Conservation (phyloP, 179 eudicot genomes). For the Pouteria campechiana region DNA sequence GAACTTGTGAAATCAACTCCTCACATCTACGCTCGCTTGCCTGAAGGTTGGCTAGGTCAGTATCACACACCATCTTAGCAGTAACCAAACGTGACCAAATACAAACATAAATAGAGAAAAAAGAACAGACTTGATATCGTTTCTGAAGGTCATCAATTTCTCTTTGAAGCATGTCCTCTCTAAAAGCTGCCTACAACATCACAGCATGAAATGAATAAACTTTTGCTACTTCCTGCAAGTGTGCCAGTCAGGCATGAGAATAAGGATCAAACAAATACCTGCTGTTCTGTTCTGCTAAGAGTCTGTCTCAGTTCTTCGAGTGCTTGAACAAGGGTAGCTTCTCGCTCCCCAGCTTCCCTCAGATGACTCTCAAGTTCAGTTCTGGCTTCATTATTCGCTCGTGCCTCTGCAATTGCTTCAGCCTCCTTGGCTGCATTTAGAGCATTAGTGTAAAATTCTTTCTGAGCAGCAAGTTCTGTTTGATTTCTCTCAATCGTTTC, state of each 20-base stretch:
- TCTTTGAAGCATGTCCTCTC: constrained; percentile 81
- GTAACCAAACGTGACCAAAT: background rate
- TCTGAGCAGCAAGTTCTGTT: constrained; percentile 82
- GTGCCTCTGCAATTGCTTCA: constrained; percentile 82
- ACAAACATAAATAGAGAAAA: background rate
- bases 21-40: constrained; percentile 98
- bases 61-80: too few species aligned
- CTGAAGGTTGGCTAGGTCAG: constrained; percentile 46
- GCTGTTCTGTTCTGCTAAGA: constrained; percentile 75
- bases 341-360: constrained; percentile 75
- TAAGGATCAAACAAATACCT: constrained; percentile 36
- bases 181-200: constrained; percentile 47
- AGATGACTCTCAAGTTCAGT: constrained; percentile 67
- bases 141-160: constrained; percentile 90
- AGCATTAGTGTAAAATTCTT: constrained; percentile 77
- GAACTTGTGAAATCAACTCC: constrained; percentile 89
- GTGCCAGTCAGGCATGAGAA: too few species aligned
- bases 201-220: constrained; percentile 1
- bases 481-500: constrained; percentile 94
- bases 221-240: too few species aligned
- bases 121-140: constrained; percentile 69
- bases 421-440: constrained; percentile 90
- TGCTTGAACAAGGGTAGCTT: constrained; percentile 71
- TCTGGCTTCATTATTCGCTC: constrained; percentile 75
- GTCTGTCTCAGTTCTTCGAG: constrained; percentile 84